Evolutionary conservation across 2,329 filamentous ascomycete species (phyloP), one percentile per base, ranked within the genome.

Genomic region (Xylaria sp.): DNA sequence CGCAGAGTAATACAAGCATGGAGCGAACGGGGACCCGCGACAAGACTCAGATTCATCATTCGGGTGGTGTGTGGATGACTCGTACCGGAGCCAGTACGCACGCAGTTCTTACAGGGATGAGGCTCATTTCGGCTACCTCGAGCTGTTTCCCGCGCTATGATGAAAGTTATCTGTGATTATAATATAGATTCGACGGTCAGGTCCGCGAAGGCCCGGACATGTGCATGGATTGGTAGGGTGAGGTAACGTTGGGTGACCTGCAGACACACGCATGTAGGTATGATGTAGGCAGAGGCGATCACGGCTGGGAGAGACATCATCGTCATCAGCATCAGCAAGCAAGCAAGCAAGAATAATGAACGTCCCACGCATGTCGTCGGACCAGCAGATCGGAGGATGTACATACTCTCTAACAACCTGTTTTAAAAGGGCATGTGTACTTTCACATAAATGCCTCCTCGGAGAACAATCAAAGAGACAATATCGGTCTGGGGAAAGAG

Each of bases 1-100:
- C 53, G 42, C 54, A 47, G 59, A 58, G 63, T 63, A 58, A 63
- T 60, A 64, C 63, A 59, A 51, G 60, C 58, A 65, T 57, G 52
- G 4, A 54, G 57, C 59, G 56, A 59, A 39, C 8, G 50, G 54
- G 50, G 47, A 19, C 58, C 44, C 55, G 55, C 57, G 50, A 39
- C 55, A 55, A 50, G 55, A 49, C 37, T 52, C 39, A 48, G 51
- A 35, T 44, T 16, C 16, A 16, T 16, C 16, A 16, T 16, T 35
- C 52, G 52, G 42, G 46, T 49, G 5, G 16, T n/a, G 42, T n/a
- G 42, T 46, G n/a, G 42, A 46, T 49, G 42, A 46, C 30, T 50
- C 47, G 30, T 59, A 44, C 48, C 34, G 42, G 3, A 46, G 42
- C 34, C 52, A 11, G 37, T 49, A 2, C 42, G 42, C 42, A 46